A percentile compares a stretch with the other conserved stretches of the same genome.
These are phyloP conservation scores for Saccharomycopsis lassenensis DNA, from an alignment of 805 yeast species.

Conservation along the genomic window DNA sequence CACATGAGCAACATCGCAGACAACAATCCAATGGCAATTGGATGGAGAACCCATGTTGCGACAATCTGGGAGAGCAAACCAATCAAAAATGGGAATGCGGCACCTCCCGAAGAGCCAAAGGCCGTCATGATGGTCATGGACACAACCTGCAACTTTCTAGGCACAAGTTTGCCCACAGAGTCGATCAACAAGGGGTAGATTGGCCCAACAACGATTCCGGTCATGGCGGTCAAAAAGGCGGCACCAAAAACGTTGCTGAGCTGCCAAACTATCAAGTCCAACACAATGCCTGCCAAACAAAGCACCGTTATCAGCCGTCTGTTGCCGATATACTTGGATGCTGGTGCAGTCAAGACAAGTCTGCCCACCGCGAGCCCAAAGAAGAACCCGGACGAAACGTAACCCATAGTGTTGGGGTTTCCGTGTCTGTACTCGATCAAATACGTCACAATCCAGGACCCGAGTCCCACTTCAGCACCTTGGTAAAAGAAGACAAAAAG, in stretches of 20 bases:
- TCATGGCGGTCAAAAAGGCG: slow-evolving; percentile 34
- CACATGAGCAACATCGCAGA: slow-evolving; percentile 28
- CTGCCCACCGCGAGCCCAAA: slow-evolving; percentile 53
- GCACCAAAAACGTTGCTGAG: slow-evolving; percentile 34
- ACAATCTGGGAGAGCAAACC: slow-evolving; percentile 36
- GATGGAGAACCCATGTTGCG: slow-evolving; percentile 41
- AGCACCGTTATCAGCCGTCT: slow-evolving; percentile 33
- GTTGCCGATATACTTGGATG: slow-evolving; percentile 32
- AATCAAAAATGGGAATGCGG: slow-evolving; percentile 40
- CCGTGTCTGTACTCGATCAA: slow-evolving; percentile 42
- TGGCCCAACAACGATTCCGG: slow-evolving; percentile 50
- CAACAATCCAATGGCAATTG: slow-evolving; percentile 32
- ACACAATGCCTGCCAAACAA: slow-evolving; percentile 26
- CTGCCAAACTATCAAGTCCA: slow-evolving; percentile 38
- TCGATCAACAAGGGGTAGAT: slow-evolving; percentile 42
- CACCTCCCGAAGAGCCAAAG: slow-evolving; percentile 50
- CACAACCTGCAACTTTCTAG: slow-evolving; percentile 40
- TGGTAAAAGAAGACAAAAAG: slow-evolving; percentile 46
- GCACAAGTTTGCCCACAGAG: slow-evolving; percentile 33
- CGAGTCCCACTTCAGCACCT: slow-evolving; percentile 53
- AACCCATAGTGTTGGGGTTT: slow-evolving; percentile 32
- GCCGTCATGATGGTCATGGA: slow-evolving; percentile 43
- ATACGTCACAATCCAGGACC: slow-evolving; percentile 57
- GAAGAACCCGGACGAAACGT: slow-evolving; percentile 58
- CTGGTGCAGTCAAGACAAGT: slow-evolving; percentile 32